These are phyloP conservation scores for Trichoderma orchidacearum DNA, from an alignment of 495 filamentous ascomycete genomes.

Conservation along the genomic window DNA sequence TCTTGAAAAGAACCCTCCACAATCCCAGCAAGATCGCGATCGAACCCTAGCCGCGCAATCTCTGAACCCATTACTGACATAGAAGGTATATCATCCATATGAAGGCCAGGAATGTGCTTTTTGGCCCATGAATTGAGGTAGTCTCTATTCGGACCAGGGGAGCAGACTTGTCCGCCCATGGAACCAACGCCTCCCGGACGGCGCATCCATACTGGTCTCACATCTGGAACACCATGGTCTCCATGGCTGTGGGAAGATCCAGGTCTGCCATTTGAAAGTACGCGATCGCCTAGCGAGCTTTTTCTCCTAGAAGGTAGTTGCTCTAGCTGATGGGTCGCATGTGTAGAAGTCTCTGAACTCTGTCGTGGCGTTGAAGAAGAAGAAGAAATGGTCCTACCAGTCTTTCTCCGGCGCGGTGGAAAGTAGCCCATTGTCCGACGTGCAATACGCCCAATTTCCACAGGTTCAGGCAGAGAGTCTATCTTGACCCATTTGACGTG, in stretches of 20 bases:
- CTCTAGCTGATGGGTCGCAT: slow-evolving; percentile 19
- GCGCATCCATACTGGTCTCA: slow-evolving; percentile 42
- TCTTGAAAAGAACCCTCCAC: slow-evolving; percentile 37
- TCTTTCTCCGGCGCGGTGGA: slow-evolving; percentile 78
- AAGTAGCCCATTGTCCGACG: slow-evolving; percentile 80
- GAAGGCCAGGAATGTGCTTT: slow-evolving; percentile 59
- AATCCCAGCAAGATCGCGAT: slow-evolving; percentile 17
- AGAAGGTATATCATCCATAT: slow-evolving; percentile 40
- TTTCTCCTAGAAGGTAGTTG: slow-evolving; percentile 25
- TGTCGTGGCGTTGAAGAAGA: slow-evolving; percentile 44
- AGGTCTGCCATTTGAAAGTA: slow-evolving; percentile 8
- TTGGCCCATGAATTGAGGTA: slow-evolving; percentile 67
- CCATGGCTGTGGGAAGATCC: slow-evolving; percentile 17
- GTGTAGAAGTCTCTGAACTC: slow-evolving; percentile 45
- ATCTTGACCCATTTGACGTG: slow-evolving; percentile 80
- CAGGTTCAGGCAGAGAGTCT: slow-evolving; percentile 49
- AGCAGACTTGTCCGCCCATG: slow-evolving; percentile 49
- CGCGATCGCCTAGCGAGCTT: slow-evolving; percentile 16
- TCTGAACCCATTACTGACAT: slow-evolving; percentile 37
- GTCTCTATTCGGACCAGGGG: slow-evolving; percentile 70
- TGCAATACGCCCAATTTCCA: slow-evolving; percentile 78
- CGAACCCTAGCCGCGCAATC: slow-evolving; percentile 36
- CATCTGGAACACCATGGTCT: slow-evolving; percentile 13
- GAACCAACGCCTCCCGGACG: slow-evolving; percentile 80
- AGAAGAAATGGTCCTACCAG: slow-evolving; percentile 36